phyloP scores from a whole-genome alignment of 164 flowering plant genomes.

The Litsea cubeba region DNA sequence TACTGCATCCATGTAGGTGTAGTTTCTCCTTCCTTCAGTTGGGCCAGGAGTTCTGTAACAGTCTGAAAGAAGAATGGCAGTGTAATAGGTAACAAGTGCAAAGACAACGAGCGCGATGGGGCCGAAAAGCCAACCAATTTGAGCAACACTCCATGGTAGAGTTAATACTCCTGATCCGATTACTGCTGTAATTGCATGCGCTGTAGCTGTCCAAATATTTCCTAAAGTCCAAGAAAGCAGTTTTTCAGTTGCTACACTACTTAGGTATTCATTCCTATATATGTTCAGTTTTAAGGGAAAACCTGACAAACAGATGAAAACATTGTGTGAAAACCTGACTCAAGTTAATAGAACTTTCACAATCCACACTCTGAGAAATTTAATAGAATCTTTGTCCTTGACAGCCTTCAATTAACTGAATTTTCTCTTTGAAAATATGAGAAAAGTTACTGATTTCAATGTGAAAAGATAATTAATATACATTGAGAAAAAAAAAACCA shows the following conservation, averaged over 20 bases:
- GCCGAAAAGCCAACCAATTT: slow-evolving; percentile 17
- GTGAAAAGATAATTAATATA: too few species aligned
- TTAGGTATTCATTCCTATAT: background rate
- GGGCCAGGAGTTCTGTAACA: slow-evolving; percentile 16
- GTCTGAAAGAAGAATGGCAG: slow-evolving; percentile 13
- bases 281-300: background rate
- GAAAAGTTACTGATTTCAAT: too few species aligned
- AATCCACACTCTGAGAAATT: too few species aligned
- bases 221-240: slow-evolving; percentile 6
- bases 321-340: background rate
- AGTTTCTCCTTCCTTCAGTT: slow-evolving; percentile 8
- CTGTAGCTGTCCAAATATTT: slow-evolving; percentile 12
- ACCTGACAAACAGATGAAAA: background rate
- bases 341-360: background rate
- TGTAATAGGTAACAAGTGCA: slow-evolving; percentile 13
- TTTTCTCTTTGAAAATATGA: too few species aligned
- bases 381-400: too few species aligned
- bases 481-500: too few species aligned
- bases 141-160: slow-evolving; percentile 18
- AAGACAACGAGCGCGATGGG: slow-evolving; percentile 8
- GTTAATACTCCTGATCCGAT: slow-evolving; percentile 16
- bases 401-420: too few species aligned
- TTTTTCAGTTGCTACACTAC: background rate
- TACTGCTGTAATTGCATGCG: slow-evolving; percentile 10
- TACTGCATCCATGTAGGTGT: slow-evolving; percentile 13